Base-by-base conservation (phyloP, 2,329 filamentous ascomycete species). In the Apiospora pterosperma region DNA sequence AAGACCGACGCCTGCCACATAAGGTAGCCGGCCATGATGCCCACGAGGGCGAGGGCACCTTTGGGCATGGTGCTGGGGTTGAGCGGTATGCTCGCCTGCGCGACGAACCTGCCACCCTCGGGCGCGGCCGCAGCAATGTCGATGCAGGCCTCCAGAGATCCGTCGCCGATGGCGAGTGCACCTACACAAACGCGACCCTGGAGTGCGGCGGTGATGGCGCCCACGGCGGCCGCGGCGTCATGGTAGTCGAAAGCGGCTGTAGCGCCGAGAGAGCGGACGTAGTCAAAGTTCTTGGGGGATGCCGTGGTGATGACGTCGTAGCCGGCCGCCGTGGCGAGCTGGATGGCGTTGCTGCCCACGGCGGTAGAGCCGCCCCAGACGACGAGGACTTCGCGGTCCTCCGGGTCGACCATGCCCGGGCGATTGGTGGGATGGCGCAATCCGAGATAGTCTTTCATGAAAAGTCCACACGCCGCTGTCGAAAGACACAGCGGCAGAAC, bases 351-450 rank as follows among this genome's bases (percentile, higher is more conserved):
- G 67, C 75, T 76, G 3, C 82, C 82, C 1, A 84, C 81, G 52
- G 73, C 76, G 3, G 79, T 78, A 0, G 82, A 78, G 5, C 83
- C 85, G 23, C 82, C 83, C 77, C 69, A 65, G 78, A 85, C 21
- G 7, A 86, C 71, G 5, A 86, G 68, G 5, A 19, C 31, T 25
- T 60, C 58, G 23, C 16, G 28, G 66, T 66, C 44, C 79, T 74
- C 19, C 73, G 73, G 5, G 68, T 73, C 2, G 67, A 21, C 41
- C 74, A 69, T 39, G 44, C 64, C 11, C 65, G 44, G 8, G 66
- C 66, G 16, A 68, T 63, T 4, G 66, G 25, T 64, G 19, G 75
- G 75, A 19, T 70, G 64, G 28, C 68, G 61, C 2, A 77, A 63
- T 66, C 67, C 67, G 4, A 69, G 66, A 42, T 68, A 66, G 23